Evolutionary conservation across 306 rosid genomes (phyloP).

Genomic region (Sechiopsis laciniata): DNA sequence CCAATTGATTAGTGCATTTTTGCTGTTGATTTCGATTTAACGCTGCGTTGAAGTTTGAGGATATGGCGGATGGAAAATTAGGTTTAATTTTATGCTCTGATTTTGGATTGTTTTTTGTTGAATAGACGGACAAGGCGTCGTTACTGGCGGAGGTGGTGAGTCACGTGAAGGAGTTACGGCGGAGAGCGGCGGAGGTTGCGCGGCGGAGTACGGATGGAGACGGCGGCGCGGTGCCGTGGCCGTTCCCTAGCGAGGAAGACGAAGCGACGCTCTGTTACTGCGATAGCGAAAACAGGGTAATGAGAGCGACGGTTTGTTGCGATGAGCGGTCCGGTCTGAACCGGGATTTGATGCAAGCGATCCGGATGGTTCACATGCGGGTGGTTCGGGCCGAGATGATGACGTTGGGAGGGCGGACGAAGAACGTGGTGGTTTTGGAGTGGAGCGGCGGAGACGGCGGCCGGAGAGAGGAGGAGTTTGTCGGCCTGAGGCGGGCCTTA

Average conservation of each 20-base stretch:
- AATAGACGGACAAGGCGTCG: constrained; percentile 81
- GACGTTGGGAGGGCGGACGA: constrained; percentile 76
- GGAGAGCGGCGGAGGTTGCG: constrained; percentile 43
- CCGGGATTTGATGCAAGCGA: constrained; percentile 53
- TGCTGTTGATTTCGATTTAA: background rate
- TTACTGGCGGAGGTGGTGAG: constrained; percentile 77
- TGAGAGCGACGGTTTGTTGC: constrained; percentile 69
- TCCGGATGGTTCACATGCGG: constrained; percentile 48
- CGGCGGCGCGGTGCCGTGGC: constrained; percentile 31
- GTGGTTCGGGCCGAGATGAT: constrained; percentile 66
- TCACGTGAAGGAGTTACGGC: constrained; percentile 57
- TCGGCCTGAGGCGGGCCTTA: constrained; percentile 66
- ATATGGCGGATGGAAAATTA: background rate
- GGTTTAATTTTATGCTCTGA: background rate
- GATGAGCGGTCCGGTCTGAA: constrained; percentile 66
- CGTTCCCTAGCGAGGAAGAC: constrained; percentile 58
- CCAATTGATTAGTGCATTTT: background rate
- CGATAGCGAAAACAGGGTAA: constrained; percentile 28
- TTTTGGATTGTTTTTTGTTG: background rate
- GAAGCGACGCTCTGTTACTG: constrained; percentile 53
- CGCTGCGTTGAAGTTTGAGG: background rate
- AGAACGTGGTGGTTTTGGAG: constrained; percentile 54
- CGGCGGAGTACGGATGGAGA: constrained; percentile 23
- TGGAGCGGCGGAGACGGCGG: constrained; percentile 28
- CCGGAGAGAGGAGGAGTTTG: constrained; percentile 29